These are phyloP conservation scores for Heliamphora pulchella DNA, from an alignment of 179 eudicot genomes.

Conservation along the genomic window DNA sequence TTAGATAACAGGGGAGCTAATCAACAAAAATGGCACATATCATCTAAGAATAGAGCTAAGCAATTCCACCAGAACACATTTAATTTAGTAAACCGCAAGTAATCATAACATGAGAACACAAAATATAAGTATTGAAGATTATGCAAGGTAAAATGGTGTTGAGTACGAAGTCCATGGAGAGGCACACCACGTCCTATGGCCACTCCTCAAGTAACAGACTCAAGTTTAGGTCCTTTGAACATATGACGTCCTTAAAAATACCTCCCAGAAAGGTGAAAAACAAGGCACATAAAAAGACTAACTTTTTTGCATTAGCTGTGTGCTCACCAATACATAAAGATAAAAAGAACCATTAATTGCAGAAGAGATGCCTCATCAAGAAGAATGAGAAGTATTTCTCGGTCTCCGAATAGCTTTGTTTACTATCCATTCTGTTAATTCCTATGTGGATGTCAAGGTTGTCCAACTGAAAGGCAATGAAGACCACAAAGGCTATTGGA, in stretches of 20 bases:
- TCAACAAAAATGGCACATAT: neutral
- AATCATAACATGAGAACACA: neutral
- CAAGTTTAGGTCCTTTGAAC: neutral
- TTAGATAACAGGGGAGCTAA: neutral
- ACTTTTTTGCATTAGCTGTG: neutral
- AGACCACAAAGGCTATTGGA: neutral
- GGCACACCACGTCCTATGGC: neutral
- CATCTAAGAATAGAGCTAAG: neutral
- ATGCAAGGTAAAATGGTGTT: neutral
- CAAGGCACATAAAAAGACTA: neutral
- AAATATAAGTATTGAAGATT: neutral
- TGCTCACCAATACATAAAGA: neutral
- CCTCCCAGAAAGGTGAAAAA: too few relatives aligned
- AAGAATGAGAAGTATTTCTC: neutral
- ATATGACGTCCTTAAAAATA: neutral
- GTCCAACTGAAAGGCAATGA: neutral
- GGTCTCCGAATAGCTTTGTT: neutral
- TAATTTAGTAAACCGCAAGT: neutral
- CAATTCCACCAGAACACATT: neutral
- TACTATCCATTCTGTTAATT: neutral
- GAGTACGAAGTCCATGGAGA: neutral
- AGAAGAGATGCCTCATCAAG: neutral
- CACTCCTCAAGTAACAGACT: neutral
- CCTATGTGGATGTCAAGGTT: neutral
- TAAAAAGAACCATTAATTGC: neutral